A percentile compares a stretch with the other conserved stretches of the same genome.
Evolutionary conservation across 1,284 basidiomycete genomes (phyloP).

Genomic region (Stygiomarasmius scandens): DNA sequence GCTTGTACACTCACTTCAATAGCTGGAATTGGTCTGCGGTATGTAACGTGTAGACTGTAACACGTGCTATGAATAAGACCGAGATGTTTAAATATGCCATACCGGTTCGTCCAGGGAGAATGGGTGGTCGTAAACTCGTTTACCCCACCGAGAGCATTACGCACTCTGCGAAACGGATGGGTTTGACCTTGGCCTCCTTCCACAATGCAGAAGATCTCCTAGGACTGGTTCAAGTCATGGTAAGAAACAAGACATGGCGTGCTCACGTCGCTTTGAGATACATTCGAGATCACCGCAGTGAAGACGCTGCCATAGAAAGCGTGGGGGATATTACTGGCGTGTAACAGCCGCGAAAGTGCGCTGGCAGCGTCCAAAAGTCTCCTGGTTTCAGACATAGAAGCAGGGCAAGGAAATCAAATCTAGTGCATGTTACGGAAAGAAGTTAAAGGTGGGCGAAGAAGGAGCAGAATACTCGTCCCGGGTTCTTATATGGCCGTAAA

Average conservation of each 20-base stretch:
- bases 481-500: not conserved
- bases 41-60: constrained; percentile 56
- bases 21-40: constrained; percentile 49
- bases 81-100: constrained; percentile 17
- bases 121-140: constrained; percentile 46
- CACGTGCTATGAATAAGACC: too few species aligned
- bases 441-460: constrained; percentile 19
- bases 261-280: constrained; percentile 57
- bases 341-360: constrained; percentile 59
- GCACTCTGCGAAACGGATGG: constrained; percentile 55
- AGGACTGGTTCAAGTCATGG: not conserved
- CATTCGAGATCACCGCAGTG: constrained; percentile 59
- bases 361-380: constrained; percentile 66
- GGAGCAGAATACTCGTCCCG: not conserved
- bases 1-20: constrained; percentile 34
- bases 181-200: constrained; percentile 46
- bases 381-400: constrained; percentile 60
- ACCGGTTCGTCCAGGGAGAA: constrained; percentile 57
- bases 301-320: constrained; percentile 70
- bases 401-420: constrained; percentile 2
- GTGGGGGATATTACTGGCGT: constrained; percentile 55
- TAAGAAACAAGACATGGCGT: constrained; percentile 4
- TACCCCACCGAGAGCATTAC: constrained; percentile 49
- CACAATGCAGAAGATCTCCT: constrained; percentile 60
- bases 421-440: constrained; percentile 15